phyloP scores from a whole-genome alignment of 2,329 filamentous ascomycete genomes.

The Purpureocillium takamizusanense region DNA sequence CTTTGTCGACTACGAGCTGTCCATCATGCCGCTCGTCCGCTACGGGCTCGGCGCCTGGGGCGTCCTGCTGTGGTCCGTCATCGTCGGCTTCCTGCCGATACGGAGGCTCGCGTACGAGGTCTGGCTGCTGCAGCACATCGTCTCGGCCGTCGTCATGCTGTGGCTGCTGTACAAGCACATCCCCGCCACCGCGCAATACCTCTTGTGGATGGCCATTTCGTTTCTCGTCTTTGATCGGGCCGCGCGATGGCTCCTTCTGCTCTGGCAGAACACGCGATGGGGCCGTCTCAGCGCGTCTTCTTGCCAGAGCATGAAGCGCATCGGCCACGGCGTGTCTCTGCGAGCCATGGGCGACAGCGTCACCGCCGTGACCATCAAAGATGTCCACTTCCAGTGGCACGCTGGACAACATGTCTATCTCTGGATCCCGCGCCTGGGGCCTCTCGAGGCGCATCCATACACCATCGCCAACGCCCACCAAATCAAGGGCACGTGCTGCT shows the following conservation, averaged over 20 bases:
- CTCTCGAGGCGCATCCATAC: constrained; percentile 50
- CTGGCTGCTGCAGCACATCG: constrained; percentile 60
- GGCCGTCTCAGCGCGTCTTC: constrained; percentile 26
- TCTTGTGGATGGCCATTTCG: constrained; percentile 58
- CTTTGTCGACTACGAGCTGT: constrained; percentile 48
- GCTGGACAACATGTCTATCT: constrained; percentile 53
- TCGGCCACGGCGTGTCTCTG: constrained; percentile 44
- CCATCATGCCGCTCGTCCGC: constrained; percentile 54
- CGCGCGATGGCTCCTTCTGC: constrained; percentile 36
- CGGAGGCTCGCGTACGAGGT: constrained; percentile 60
- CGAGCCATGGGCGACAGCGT: constrained; percentile 39
- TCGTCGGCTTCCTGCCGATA: constrained; percentile 55
- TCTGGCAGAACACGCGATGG: constrained; percentile 44
- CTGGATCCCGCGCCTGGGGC: constrained; percentile 46
- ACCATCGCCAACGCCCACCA: constrained; percentile 50
- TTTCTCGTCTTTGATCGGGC: constrained; percentile 54
- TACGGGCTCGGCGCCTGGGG: constrained; percentile 61
- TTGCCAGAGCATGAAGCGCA: constrained; percentile 36
- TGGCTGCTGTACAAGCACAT: constrained; percentile 57
- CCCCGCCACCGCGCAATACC: constrained; percentile 47
- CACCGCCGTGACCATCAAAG: constrained; percentile 50
- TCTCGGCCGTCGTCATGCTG: constrained; percentile 51
- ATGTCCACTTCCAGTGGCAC: constrained; percentile 50
- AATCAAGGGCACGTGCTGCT: constrained; percentile 40
- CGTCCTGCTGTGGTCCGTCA: constrained; percentile 54